These are phyloP conservation scores for Beauveria scarabaeidicola DNA, from an alignment of 2,329 filamentous ascomycete genomes.

Conservation along the genomic window DNA sequence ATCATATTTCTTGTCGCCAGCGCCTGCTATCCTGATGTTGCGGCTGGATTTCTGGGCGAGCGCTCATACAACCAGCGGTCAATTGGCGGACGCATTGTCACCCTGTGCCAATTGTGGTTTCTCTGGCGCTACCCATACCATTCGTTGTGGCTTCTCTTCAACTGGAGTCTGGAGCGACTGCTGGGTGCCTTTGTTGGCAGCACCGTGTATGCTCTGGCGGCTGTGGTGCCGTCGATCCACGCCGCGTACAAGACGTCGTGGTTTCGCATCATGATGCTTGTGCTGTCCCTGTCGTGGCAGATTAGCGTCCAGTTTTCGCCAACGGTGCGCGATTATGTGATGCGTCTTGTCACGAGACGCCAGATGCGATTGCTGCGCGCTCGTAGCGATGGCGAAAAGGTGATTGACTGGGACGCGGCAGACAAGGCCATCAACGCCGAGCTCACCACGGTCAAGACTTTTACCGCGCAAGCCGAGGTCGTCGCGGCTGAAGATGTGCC, in stretches of 20 bases:
- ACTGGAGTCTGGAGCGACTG: constrained; percentile 16
- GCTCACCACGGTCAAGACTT: constrained; percentile 10
- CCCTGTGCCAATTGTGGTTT: constrained; percentile 14
- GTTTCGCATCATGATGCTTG: constrained; percentile 17
- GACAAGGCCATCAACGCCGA: constrained; percentile 12
- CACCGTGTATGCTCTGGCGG: constrained; percentile 16
- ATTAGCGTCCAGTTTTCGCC: constrained; percentile 15
- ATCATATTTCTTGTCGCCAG: constrained; percentile 15
- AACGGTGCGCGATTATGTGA: constrained; percentile 12
- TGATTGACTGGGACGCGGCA: constrained; percentile 11
- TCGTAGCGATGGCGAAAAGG: neutral
- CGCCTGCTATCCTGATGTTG: constrained; percentile 15
- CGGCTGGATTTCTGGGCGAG: constrained; percentile 15
- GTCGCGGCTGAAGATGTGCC: constrained; percentile 9
- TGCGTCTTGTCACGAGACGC: constrained; percentile 12
- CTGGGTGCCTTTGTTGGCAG: constrained; percentile 16
- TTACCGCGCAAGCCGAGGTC: neutral
- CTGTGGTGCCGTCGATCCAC: constrained; percentile 13
- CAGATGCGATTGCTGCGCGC: constrained; percentile 12
- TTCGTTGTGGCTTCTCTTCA: constrained; percentile 16
- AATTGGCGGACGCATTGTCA: constrained; percentile 16
- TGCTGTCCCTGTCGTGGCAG: constrained; percentile 15
- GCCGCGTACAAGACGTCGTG: constrained; percentile 12
- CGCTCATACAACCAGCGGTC: constrained; percentile 17
- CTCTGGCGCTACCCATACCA: constrained; percentile 15